Evolutionary conservation across 176 grass and related monocot genomes (phyloP).

Genomic region (Echinochloa phyllopogon): DNA sequence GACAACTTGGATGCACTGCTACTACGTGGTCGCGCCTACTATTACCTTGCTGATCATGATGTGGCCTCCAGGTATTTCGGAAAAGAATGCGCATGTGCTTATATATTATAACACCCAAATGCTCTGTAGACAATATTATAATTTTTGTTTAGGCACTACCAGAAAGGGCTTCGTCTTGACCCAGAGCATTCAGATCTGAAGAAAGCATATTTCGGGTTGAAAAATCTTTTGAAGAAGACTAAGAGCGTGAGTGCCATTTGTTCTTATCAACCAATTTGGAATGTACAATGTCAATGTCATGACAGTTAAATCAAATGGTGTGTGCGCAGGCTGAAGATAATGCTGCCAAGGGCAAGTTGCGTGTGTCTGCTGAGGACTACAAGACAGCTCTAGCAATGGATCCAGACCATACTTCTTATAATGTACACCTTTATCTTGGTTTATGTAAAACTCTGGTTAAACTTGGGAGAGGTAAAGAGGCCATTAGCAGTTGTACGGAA

Average conservation of each 20-base stretch:
- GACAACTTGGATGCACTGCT: conserved; percentile 90
- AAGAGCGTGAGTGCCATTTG: conserved; percentile 67
- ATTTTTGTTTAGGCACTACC: conserved; percentile 74
- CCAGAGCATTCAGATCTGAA: conserved; percentile 94
- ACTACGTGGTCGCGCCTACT: conserved; percentile 86
- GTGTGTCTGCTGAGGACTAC: conserved; percentile 85
- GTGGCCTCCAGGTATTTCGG: conserved; percentile 76
- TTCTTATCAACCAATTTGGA: conserved; percentile 13
- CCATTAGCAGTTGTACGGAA: conserved; percentile 77
- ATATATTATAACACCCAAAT: neutral
- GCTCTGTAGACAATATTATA: neutral
- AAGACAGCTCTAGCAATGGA: conserved; percentile 93
- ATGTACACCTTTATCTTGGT: conserved; percentile 82
- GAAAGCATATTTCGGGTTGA: conserved; percentile 96
- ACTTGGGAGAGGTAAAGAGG: conserved; percentile 98
- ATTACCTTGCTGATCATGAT: conserved; percentile 99
- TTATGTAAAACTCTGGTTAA: conserved; percentile 96
- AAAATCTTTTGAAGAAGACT: conserved; percentile 96
- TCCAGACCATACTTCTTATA: conserved; percentile 76
- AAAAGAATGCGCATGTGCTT: neutral
- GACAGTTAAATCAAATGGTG: conserved; percentile 23
- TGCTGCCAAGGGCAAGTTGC: conserved; percentile 85
- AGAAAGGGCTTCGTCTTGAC: conserved; percentile 90
- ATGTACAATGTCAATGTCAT: neutral
- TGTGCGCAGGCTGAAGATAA: conserved; percentile 87